Base-by-base conservation (phyloP, 768 basidiomycete species). In the Leccinum aurantiacum region DNA sequence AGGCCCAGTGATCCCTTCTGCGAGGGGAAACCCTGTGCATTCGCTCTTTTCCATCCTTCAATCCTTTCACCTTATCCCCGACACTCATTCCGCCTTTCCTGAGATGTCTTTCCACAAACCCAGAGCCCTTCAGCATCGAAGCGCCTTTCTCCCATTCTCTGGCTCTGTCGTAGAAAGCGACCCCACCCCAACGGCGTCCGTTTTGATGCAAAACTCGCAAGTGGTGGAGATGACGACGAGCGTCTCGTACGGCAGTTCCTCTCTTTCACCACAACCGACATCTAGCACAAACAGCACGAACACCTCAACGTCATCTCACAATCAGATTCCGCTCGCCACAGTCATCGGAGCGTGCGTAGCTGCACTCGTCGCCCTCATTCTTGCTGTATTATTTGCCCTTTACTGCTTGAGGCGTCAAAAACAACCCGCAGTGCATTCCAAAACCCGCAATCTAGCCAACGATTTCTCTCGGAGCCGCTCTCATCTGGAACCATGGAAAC, bases 341-440 rank as follows among this genome's bases (percentile, higher is more conserved):
- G 87, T 88, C 35, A 76, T 90, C 35, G 88, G 81, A 4, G 80
- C 80, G 22, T 90, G 88, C 62, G 75, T 88, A 1, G 88, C 81
- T 4, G 84, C 86, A 25, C 79, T 89, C 65, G 31, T 68, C 19
- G 80, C 81, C 41, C 82, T 86, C 49, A 77, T 80, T 31, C 67
- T 79, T 33, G 70, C 82, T 22, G 71, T 89, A 52, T 77, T 83
- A 46, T 64, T 85, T 10, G 72, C 87, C 46, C 58, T 87, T 47
- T 83, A 80, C 76, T 78, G 84, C 58, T 85, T 84, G 71, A 79
- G 75, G 52, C 66, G 77, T 72, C 63, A 74, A 69, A 57, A 74
- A 68, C 46, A 9, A n/a, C 22, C 7, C 9, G 6, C 17, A 1
- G 51, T 72, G 8, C 51, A 62, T 19, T 69, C 75, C 69, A 61